Evolutionary conservation across 257 asterid genomes (phyloP).

Genomic region (Lycium ferocissimum): DNA sequence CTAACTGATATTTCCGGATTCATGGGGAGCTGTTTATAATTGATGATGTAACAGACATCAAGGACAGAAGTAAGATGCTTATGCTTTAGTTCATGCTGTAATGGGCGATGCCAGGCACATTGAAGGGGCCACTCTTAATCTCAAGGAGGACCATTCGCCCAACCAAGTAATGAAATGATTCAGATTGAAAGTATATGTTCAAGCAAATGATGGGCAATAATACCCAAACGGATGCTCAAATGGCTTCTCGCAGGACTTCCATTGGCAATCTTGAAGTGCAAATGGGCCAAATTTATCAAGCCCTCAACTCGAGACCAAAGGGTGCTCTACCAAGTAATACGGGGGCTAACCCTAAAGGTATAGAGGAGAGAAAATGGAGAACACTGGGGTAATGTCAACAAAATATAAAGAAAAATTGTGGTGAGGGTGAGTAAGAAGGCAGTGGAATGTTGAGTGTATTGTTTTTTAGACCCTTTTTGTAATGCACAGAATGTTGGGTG

Average conservation of each 20-base stretch:
- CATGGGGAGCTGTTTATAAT: too few relatives aligned
- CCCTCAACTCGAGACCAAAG: neutral
- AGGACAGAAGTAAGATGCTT: neutral
- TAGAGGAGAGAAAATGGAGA: neutral
- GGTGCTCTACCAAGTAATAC: neutral
- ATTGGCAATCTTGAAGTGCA: neutral
- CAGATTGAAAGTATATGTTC: neutral
- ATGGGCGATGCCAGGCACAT: neutral
- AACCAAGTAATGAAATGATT: neutral
- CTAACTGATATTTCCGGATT: neutral
- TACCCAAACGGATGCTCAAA: neutral
- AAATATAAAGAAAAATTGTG: neutral
- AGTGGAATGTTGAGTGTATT: neutral
- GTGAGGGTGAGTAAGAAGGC: constrained; percentile 1
- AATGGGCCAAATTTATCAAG: neutral
- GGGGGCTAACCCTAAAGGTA: neutral
- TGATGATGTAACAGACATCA: neutral
- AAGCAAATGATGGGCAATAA: neutral
- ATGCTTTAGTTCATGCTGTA: neutral
- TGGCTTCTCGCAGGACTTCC: neutral
- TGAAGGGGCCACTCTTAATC: neutral
- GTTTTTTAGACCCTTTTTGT: neutral
- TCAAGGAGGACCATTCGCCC: constrained; percentile 1
- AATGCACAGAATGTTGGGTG: constrained; percentile 10
- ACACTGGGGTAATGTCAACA: neutral